Evolutionary conservation across 2,329 filamentous ascomycete genomes (phyloP), one percentile per base, ranked within the genome.

Genomic region (Rhinocladiella mackenziei): DNA sequence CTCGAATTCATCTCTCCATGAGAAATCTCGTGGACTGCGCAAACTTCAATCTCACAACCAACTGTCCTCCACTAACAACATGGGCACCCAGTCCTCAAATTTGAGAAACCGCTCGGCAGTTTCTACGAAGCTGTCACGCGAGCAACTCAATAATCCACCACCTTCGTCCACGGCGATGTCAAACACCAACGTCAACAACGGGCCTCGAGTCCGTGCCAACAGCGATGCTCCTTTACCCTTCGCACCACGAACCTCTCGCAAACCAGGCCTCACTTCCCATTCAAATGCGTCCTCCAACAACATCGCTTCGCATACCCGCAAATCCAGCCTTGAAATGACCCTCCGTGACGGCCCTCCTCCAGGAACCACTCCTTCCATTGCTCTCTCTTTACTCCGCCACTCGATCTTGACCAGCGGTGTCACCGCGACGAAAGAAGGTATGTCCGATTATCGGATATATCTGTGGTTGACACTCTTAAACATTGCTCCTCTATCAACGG

Each of bases 381-480:
- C 55, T 4, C 57, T 75, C 18, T 62, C 70, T 43, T 67, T 73
- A 41, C 55, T 75, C 44, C 64, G 71, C 49, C 71, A 72, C 48
- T 63, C 73, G 18, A 68, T 76, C 36, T 54, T 76, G 29, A 71
- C 69, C 8, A 70, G 67, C 33, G 68, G 70, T 37, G 68, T 76
- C 5, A 69, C 72, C 48, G 70, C 73, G 28, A 72, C 75, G 53
- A 65, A 62, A 35, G 73, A 76, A 62, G 73, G 73, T 56, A 76
- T 76, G 91, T 98, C 92, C 14, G 84, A 89, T 33, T 73, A 92
- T 51, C 84, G 92, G 59, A 94, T 97, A 63, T 97, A 98, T 65
- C 80, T 94, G 54, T 98, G 92, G 92, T 78, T 97, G 29, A 86
- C 95, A 56, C 79, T 98, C 9, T 83, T 98, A 57, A 86, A 95